Evolutionary conservation across 306 rosid species (phyloP).

Genomic region (Dalbergia cultrata): DNA sequence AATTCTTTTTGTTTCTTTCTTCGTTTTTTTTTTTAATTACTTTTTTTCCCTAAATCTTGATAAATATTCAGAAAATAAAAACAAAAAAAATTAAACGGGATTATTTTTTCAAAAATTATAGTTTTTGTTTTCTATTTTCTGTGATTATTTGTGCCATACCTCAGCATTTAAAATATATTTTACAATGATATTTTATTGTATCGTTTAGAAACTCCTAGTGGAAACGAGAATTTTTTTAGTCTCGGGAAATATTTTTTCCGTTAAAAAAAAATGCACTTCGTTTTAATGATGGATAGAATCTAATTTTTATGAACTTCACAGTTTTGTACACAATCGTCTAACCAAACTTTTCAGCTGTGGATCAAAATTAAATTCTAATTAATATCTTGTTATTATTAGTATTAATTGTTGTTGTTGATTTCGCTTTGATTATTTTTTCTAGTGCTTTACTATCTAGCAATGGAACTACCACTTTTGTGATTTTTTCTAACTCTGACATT

Average conservation of each 20-base stretch:
- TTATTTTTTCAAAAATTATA: no score
- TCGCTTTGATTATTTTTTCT: constrained; percentile 1
- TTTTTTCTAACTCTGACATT: constrained; percentile 22
- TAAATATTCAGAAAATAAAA: no score
- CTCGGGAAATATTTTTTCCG: not conserved
- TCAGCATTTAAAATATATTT: not conserved
- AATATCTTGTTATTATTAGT: not conserved
- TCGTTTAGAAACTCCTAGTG: not conserved
- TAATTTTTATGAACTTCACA: no score
- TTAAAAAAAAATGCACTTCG: not conserved
- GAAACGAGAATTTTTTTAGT: constrained; percentile 6
- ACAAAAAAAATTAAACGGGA: no score
- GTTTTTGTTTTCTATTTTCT: not conserved
- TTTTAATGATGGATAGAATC: not conserved
- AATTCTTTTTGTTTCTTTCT: not conserved
- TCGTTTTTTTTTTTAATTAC: no score
- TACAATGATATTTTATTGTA: not conserved
- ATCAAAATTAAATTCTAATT: not conserved
- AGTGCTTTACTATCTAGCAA: not conserved
- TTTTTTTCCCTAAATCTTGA: no score
- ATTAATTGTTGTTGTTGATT: not conserved
- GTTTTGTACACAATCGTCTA: no score
- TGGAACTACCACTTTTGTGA: constrained; percentile 1
- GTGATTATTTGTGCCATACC: not conserved
- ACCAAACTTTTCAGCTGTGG: no score